Evolutionary conservation across 139 green algal genomes (phyloP), one percentile per base, ranked within the genome.

Genomic region (Coccomyxa sp.): DNA sequence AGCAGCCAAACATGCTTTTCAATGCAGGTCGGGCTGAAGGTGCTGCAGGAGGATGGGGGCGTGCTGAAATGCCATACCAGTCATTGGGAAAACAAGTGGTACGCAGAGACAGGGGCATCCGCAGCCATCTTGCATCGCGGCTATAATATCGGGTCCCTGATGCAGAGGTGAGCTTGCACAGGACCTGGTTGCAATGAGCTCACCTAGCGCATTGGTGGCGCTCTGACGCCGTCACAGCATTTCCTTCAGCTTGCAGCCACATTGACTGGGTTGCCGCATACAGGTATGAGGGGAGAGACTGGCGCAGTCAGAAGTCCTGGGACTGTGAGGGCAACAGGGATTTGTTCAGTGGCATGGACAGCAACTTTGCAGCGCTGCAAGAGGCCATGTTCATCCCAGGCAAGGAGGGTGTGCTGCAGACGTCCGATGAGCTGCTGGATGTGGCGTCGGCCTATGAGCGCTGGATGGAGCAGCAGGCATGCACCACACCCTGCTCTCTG

Each of bases 301-400:
- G 70, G 70, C 18, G 34, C 14, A 27, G 44, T 34, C 70, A 27
- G 33, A 36, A 27, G 36, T 86, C 82, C 44, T 89, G 85, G 85
- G 72, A 79, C 41, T 89, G 85, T 78, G 50, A 22, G 2, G 50
- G 50, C 50, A 6, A 18, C 50, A 18, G 50, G 50, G 50, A 64
- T 22, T 22, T 22, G 27, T 64, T 64, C 50, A 22, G 18, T 18
- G 50, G 27, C 18, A 64, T 22, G 50, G 89, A 94, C 39, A 89
- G 91, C 39, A 81, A 87, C 10, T 81, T 76, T 0, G 58, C 94
- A 50, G 84, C 91, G 44, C 89, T 90, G 0, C 82, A 91, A 44
- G 91, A 95, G 79, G 88, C 93, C 2, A 82, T 95, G 79, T 95
- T 95, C 80, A 87, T 93, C 36, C 93, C 93, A 79, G 83, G 92